Conservation (phyloP, 768 basidiomycete species). For the Termitomyces bulborhizus region DNA sequence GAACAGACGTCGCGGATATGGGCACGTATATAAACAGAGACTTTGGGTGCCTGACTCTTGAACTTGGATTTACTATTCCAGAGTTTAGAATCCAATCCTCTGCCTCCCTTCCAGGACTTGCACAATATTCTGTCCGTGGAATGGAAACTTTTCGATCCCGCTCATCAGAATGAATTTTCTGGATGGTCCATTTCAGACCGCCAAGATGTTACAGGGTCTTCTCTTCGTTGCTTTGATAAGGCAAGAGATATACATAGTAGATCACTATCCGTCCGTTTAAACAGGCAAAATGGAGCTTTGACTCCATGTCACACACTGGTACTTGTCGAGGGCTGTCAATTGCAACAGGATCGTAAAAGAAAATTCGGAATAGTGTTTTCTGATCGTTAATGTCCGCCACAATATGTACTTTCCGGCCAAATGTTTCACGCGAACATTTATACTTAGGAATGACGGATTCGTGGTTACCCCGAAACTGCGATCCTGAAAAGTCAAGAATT, state of each 20-base stretch:
- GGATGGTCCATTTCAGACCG: background rate
- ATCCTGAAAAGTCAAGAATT: background rate
- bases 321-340: too few relatives aligned
- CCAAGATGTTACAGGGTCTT: background rate
- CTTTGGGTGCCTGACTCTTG: too few relatives aligned
- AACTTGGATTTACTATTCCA: too few relatives aligned
- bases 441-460: background rate
- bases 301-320: background rate
- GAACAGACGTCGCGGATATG: background rate
- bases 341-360: background rate
- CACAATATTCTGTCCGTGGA: background rate
- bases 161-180: background rate
- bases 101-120: background rate
- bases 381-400: background rate
- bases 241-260: background rate
- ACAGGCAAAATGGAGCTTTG: background rate
- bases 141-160: background rate
- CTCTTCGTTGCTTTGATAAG: background rate
- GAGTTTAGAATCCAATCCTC: background rate
- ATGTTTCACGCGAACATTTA: background rate
- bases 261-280: background rate
- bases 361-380: background rate
- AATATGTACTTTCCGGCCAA: background rate
- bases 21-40: background rate
- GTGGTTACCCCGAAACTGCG: too few relatives aligned